phyloP scores from a whole-genome alignment of 1,139 yeast species.

The Sugiyamaella japonica region DNA sequence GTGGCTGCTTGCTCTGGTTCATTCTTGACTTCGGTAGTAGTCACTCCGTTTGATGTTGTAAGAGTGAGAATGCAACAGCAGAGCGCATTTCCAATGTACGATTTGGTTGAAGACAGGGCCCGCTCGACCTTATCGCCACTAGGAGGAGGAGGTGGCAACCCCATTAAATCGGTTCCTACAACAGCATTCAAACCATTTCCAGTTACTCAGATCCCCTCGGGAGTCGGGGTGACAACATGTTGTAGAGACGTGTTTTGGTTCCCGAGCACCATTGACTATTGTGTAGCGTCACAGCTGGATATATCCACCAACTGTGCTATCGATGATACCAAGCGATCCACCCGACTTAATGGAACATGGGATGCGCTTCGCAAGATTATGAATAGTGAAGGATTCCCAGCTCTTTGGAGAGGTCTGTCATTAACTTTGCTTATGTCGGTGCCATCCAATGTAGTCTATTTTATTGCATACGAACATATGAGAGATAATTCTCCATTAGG shows the following conservation, averaged over 20 bases:
- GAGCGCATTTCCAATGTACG: conserved; percentile 42
- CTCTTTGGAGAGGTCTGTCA: conserved; percentile 89
- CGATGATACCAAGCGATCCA: conserved; percentile 35
- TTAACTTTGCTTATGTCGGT: conserved; percentile 84
- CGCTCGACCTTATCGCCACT: conserved; percentile 1
- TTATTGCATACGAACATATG: conserved; percentile 87
- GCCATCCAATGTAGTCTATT: conserved; percentile 91
- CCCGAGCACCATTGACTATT: conserved; percentile 44
- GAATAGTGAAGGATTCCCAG: conserved; percentile 66
- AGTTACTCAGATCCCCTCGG: conserved; percentile 32
- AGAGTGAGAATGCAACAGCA: conserved; percentile 91
- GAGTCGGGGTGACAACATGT: conserved; percentile 42
- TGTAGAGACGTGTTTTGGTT: conserved; percentile 45
- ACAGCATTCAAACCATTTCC: conserved; percentile 28
- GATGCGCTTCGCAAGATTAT: conserved; percentile 71
- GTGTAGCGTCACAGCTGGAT: conserved; percentile 41
- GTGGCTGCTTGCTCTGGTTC: conserved; percentile 91
- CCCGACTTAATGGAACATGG: conserved; percentile 56
- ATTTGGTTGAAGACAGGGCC: conserved; percentile 1
- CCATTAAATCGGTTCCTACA: conserved; percentile 19
- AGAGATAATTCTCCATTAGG: conserved; percentile 70
- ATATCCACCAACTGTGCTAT: conserved; percentile 37
- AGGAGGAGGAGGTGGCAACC: neutral
- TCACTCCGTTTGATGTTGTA: conserved; percentile 94
- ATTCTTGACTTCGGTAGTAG: conserved; percentile 71